phyloP scores from a whole-genome alignment of 2,329 filamentous ascomycete genomes.

The Zymoseptoria pseudotritici region DNA sequence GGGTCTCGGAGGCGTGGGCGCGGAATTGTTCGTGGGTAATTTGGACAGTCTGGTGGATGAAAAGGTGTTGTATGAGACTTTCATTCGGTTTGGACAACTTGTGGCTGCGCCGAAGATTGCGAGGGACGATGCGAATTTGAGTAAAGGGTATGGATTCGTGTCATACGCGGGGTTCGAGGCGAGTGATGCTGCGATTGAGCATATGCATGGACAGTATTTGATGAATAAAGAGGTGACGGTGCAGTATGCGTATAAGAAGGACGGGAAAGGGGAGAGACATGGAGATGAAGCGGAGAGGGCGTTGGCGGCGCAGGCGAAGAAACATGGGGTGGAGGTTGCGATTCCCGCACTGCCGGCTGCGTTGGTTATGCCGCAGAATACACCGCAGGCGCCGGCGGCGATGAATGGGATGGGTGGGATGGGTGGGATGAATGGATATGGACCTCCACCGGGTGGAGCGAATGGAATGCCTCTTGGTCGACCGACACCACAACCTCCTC shows the following conservation, averaged over 20 bases:
- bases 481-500: slow-evolving; percentile 15
- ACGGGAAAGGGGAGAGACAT: slow-evolving; percentile 92
- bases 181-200: slow-evolving; percentile 81
- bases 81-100: slow-evolving; percentile 82
- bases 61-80: slow-evolving; percentile 91
- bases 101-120: slow-evolving; percentile 83
- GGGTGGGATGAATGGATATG: slow-evolving; percentile 5
- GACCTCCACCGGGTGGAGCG: slow-evolving; percentile 33
- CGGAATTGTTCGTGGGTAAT: slow-evolving; percentile 95
- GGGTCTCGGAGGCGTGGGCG: slow-evolving; percentile 83
- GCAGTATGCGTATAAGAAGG: slow-evolving; percentile 98
- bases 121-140: slow-evolving; percentile 77
- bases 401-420: slow-evolving; percentile 30
- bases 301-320: slow-evolving; percentile 85
- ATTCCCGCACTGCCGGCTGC: slow-evolving; percentile 67
- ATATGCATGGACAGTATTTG: slow-evolving; percentile 93
- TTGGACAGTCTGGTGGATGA: slow-evolving; percentile 91
- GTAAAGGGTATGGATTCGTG: slow-evolving; percentile 94
- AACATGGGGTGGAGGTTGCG: slow-evolving; percentile 83
- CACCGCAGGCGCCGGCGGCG: slow-evolving; percentile 37
- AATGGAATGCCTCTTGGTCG: slow-evolving; percentile 26
- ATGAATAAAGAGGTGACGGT: slow-evolving; percentile 96
- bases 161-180: slow-evolving; percentile 90
- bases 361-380: slow-evolving; percentile 48
- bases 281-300: slow-evolving; percentile 89